A percentile compares a stretch with the other conserved stretches of the same genome.
These are phyloP conservation scores for Coniochaeta hoffmannii DNA, from an alignment of 2,329 filamentous ascomycete species.

Conservation along the genomic window DNA sequence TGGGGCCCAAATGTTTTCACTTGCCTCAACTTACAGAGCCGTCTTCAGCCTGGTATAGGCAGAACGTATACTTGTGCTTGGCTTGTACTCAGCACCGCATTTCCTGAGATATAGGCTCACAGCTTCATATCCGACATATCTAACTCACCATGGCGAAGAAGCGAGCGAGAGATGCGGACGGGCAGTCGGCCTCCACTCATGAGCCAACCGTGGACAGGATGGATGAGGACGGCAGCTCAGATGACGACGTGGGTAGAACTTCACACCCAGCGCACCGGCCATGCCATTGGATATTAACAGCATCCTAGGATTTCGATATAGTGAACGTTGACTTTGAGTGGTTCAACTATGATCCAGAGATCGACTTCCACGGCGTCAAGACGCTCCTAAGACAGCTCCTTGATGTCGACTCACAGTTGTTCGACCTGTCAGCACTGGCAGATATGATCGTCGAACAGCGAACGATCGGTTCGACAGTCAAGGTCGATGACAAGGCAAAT, in stretches of 20 bases:
- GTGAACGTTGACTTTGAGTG: conserved; percentile 97
- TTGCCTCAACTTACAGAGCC: background rate
- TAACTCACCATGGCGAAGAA: conserved; percentile 26
- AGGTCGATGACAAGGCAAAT: conserved; percentile 89
- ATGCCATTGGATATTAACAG: conserved; percentile 5
- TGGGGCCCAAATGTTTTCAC: background rate
- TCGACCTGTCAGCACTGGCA: conserved; percentile 79
- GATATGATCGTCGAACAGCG: conserved; percentile 84
- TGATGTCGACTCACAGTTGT: conserved; percentile 76
- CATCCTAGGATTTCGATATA: conserved; percentile 70
- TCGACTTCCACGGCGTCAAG: conserved; percentile 95
- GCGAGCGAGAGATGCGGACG: conserved; percentile 26
- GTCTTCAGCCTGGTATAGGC: background rate
- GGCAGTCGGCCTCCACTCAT: conserved; percentile 14
- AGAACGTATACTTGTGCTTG: too few species aligned
- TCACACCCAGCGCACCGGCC: conserved; percentile 4
- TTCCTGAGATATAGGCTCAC: too few species aligned
- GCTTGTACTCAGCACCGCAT: too few species aligned
- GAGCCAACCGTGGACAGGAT: conserved; percentile 21
- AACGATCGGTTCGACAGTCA: conserved; percentile 86
- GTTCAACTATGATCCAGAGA: conserved; percentile 85
- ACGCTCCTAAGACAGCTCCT: conserved; percentile 84
- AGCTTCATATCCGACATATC: background rate
- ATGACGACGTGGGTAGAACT: conserved; percentile 37
- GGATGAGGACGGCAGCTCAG: conserved; percentile 40